Conservation (phyloP, 2,329 filamentous ascomycete species). For the Graphilbum fragrans region DNA sequence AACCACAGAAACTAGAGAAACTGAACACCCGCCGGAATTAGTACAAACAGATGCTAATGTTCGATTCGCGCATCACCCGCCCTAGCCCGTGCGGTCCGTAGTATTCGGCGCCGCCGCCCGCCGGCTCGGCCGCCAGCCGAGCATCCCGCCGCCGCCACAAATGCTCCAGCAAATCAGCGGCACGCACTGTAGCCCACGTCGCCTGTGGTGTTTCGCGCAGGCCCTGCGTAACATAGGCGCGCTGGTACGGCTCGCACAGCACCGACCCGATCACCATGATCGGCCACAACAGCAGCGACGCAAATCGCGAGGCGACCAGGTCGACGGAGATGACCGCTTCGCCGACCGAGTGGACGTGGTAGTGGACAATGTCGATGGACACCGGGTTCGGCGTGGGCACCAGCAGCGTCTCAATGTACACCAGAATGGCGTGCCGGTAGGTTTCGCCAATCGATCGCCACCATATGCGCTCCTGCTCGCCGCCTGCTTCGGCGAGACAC, state of each 20-base stretch:
- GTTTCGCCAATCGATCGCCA: constrained; percentile 9
- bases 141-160: constrained; percentile 8
- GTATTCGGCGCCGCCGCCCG: background rate
- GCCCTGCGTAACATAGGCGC: constrained; percentile 6
- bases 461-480: constrained; percentile 8
- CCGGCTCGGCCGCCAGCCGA: background rate
- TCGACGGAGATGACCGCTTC: constrained; percentile 6
- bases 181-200: constrained; percentile 8
- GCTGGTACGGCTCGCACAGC: constrained; percentile 4
- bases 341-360: constrained; percentile 7
- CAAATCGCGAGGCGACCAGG: constrained; percentile 9
- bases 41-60: background rate
- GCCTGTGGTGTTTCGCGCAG: constrained; percentile 5
- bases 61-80: constrained; percentile 1
- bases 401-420: constrained; percentile 9
- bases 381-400: background rate
- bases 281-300: constrained; percentile 10
- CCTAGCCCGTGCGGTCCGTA: constrained; percentile 7
- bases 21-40: background rate
- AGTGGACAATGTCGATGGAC: constrained; percentile 1
- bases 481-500: constrained; percentile 2
- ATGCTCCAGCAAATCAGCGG: constrained; percentile 8
- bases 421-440: constrained; percentile 9
- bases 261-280: constrained; percentile 9
- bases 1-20: no score